Conservation (phyloP, 768 basidiomycete species). For the Pisolithus orientalis region DNA sequence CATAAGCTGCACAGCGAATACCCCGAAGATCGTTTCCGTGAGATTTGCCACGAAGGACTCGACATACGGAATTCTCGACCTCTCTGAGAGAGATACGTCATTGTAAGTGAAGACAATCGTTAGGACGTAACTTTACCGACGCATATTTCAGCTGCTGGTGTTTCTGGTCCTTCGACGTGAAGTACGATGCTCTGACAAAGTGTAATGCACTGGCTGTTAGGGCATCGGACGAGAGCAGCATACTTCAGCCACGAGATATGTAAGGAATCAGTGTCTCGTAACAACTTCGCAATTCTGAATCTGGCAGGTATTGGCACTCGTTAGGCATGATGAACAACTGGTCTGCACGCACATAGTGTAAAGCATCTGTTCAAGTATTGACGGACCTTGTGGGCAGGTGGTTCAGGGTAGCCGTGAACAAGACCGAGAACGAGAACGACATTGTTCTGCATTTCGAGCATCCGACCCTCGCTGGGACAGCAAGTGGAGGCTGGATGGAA, state of each 20-base stretch:
- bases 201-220: slow-evolving; percentile 41
- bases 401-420: slow-evolving; percentile 49
- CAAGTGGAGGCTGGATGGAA: slow-evolving; percentile 57
- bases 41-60: slow-evolving; percentile 27
- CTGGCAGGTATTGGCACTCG: slow-evolving; percentile 40
- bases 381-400: slow-evolving; percentile 31
- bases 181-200: slow-evolving; percentile 26
- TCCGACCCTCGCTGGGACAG: slow-evolving; percentile 45
- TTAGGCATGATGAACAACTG: slow-evolving; percentile 57
- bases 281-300: not conserved
- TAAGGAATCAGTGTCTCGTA: slow-evolving; percentile 13
- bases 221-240: slow-evolving; percentile 48
- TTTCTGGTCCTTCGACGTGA: slow-evolving; percentile 44
- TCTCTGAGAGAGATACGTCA: slow-evolving; percentile 42
- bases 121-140: not conserved
- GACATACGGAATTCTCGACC: slow-evolving; percentile 45
- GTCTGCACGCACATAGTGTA: slow-evolving; percentile 9
- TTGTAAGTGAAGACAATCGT: slow-evolving; percentile 26
- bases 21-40: slow-evolving; percentile 47
- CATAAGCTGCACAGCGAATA: slow-evolving; percentile 24
- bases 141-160: slow-evolving; percentile 42
- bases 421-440: slow-evolving; percentile 20
- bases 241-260: slow-evolving; percentile 49
- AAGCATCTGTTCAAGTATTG: not conserved
- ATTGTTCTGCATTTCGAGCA: slow-evolving; percentile 46